Evolutionary conservation across 1,284 basidiomycete species (phyloP).

Genomic region (Cystobasidiaceae sp.): DNA sequence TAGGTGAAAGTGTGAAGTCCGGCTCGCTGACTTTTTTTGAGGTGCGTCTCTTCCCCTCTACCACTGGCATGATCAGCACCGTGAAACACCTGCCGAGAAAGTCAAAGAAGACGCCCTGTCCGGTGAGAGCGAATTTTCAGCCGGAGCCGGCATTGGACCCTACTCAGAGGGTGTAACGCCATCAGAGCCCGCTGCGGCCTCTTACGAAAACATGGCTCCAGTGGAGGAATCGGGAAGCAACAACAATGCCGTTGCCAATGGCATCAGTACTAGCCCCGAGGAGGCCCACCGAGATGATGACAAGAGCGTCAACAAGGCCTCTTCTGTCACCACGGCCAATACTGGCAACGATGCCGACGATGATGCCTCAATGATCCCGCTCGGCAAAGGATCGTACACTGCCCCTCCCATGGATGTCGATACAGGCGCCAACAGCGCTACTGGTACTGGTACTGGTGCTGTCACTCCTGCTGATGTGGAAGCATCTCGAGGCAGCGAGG

Average conservation of each 20-base stretch:
- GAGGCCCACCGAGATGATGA: slow-evolving; percentile 16
- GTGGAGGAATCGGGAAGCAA: background rate
- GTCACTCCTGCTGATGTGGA: too few species aligned
- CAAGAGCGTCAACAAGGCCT: background rate
- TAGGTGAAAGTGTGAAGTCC: background rate
- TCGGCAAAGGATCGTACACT: slow-evolving; percentile 16
- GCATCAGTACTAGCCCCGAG: slow-evolving; percentile 16
- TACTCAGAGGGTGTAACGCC: too few species aligned
- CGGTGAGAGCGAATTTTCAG: slow-evolving; percentile 4
- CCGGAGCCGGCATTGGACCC: too few species aligned
- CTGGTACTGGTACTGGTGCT: background rate
- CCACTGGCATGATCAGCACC: background rate
- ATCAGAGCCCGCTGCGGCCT: too few species aligned
- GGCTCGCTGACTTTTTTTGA: too few species aligned
- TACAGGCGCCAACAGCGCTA: background rate
- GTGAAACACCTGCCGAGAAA: slow-evolving; percentile 20
- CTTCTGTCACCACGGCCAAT: background rate
- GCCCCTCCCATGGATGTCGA: background rate
- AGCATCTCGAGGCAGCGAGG: too few species aligned
- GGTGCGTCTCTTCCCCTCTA: too few species aligned
- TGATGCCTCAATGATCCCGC: slow-evolving; percentile 28
- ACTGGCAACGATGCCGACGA: slow-evolving; percentile 23
- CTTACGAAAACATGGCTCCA: too few species aligned
- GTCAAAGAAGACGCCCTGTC: slow-evolving; percentile 21
- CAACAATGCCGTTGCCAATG: background rate